These are phyloP conservation scores for Aspergillus amoenus DNA, from an alignment of 2,329 filamentous ascomycete species.

Conservation along the genomic window DNA sequence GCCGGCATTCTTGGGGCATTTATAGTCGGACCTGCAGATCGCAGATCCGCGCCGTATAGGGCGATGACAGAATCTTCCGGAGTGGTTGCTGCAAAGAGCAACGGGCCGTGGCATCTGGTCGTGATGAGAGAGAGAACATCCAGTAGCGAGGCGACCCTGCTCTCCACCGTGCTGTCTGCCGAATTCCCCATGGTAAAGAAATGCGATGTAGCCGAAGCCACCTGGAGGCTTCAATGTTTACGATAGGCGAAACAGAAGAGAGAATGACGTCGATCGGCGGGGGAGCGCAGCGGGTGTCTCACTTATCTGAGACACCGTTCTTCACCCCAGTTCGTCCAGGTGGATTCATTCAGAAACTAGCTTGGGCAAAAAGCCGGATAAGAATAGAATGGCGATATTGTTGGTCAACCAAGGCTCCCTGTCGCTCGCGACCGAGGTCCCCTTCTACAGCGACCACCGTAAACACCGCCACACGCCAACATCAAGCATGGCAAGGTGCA, in stretches of 20 bases:
- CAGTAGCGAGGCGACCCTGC: background rate
- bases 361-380: background rate
- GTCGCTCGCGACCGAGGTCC: background rate
- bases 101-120: background rate
- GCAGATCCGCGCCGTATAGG: slow-evolving; percentile 18
- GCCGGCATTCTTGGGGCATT: background rate
- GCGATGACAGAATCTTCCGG: background rate
- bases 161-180: background rate
- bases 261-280: slow-evolving; percentile 4
- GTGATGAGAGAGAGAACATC: background rate
- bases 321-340: background rate
- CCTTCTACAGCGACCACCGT: background rate
- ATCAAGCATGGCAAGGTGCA: background rate
- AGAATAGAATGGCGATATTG: background rate
- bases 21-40: slow-evolving; percentile 2
- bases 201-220: background rate
- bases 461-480: background rate
- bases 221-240: background rate
- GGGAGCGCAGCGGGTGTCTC: slow-evolving; percentile 3
- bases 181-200: background rate
- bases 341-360: background rate
- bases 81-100: background rate
- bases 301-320: slow-evolving; percentile 3
- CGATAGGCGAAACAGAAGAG: background rate
- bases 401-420: background rate